These are phyloP conservation scores for Pleurozium schreberi DNA, from an alignment of 225 moss, liverwort and hornwort genomes.

Conservation along the genomic window DNA sequence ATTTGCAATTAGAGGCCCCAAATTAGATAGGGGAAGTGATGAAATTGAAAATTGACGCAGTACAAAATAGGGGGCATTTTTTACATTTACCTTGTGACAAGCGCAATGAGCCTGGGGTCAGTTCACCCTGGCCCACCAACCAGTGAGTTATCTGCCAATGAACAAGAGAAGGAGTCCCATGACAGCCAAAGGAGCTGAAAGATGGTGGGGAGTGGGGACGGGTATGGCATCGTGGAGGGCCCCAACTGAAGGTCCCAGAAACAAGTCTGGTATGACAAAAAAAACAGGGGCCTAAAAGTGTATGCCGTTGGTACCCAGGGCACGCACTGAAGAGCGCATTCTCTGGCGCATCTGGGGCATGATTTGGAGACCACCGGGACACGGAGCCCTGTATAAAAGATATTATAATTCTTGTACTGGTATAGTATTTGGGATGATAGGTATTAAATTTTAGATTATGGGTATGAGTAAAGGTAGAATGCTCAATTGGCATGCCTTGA, in stretches of 20 bases:
- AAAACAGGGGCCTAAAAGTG: not conserved
- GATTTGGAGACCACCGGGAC: not conserved
- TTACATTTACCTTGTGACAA: no score
- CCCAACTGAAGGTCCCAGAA: not conserved
- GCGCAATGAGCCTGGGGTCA: no score
- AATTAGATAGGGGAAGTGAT: no score
- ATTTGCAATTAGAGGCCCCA: no score
- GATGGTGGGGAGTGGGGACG: not conserved
- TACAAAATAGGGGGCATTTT: no score
- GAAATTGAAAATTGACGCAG: no score
- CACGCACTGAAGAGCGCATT: not conserved
- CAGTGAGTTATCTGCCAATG: not conserved
- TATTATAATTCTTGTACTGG: no score
- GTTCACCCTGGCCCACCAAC: no score
- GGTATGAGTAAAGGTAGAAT: not conserved
- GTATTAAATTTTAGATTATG: no score
- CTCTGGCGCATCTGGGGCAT: not conserved
- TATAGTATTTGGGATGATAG: no score
- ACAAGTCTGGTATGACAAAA: not conserved
- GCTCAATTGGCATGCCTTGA: not conserved
- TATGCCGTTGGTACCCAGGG: not conserved
- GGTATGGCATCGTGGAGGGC: not conserved
- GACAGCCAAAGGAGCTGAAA: not conserved
- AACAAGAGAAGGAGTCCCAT: not conserved
- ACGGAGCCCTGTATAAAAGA: no score